These are phyloP conservation scores for Xerophyta viscosa DNA, from an alignment of 106 monocot species.

Conservation along the genomic window DNA sequence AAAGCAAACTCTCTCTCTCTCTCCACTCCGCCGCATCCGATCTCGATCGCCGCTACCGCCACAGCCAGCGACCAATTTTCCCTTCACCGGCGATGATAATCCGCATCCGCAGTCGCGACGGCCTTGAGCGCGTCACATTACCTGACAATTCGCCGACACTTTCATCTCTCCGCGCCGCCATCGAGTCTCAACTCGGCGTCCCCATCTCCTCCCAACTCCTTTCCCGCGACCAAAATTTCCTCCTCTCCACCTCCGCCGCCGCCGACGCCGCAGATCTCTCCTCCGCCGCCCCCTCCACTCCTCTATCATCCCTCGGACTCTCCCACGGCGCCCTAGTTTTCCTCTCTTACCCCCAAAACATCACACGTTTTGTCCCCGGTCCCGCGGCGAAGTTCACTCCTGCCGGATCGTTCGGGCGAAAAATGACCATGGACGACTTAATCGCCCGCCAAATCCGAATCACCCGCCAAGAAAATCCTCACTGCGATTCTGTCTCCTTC, in stretches of 20 bases:
- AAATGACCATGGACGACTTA: conserved; percentile 96
- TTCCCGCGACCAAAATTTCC: conserved; percentile 64
- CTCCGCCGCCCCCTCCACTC: conserved; percentile 16
- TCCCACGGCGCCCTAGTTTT: conserved; percentile 72
- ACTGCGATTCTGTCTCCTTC: conserved; percentile 71
- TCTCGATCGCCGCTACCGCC: too few relatives aligned
- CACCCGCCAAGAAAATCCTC: conserved; percentile 66
- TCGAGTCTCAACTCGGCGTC: conserved; percentile 68
- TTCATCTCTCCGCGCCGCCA: conserved; percentile 50
- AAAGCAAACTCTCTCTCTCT: too few relatives aligned
- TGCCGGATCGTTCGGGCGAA: conserved; percentile 69
- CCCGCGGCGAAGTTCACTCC: conserved; percentile 28
- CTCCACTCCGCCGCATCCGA: too few relatives aligned
- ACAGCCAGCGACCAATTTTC: too few relatives aligned
- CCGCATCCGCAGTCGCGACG: conserved; percentile 92
- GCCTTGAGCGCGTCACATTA: conserved; percentile 72
- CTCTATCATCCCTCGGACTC: conserved; percentile 54
- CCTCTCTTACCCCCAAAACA: conserved; percentile 43
- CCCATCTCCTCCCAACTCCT: conserved; percentile 52
- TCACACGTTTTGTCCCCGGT: conserved; percentile 11
- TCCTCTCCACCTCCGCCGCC: conserved; percentile 31
- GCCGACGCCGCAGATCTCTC: conserved; percentile 11
- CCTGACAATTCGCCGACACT: conserved; percentile 51
- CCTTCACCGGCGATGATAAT: conserved; percentile 61
- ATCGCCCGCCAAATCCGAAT: conserved; percentile 91